phyloP scores from a whole-genome alignment of 1,139 yeast genomes.

The Hansenula lynferdii region DNA sequence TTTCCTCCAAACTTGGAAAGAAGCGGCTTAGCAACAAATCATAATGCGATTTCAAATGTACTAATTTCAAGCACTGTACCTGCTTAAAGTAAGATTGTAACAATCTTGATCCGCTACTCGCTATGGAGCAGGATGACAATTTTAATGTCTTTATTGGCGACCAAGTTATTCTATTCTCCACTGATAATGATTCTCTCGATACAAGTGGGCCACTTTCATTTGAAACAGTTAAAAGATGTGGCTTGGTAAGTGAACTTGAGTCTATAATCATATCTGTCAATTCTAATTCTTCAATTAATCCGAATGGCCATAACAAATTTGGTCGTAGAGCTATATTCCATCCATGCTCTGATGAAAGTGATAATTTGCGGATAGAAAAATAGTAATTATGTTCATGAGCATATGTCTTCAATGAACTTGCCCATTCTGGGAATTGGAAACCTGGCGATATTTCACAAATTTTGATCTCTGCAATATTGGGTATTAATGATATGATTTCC shows the following conservation, averaged over 20 bases:
- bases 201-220: constrained; percentile 18
- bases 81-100: constrained; percentile 32
- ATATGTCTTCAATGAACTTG: constrained; percentile 20
- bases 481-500: constrained; percentile 32
- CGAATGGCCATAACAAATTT: constrained; percentile 36
- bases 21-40: constrained; percentile 49
- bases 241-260: constrained; percentile 30
- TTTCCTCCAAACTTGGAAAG: constrained; percentile 30
- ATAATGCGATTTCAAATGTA: constrained; percentile 33
- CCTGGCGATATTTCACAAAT: constrained; percentile 46
- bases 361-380: constrained; percentile 14
- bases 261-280: constrained; percentile 47
- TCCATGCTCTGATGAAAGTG: constrained; percentile 39
- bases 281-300: constrained; percentile 37
- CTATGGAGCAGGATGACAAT: constrained; percentile 28
- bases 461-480: constrained; percentile 28
- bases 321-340: constrained; percentile 46
- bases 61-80: constrained; percentile 33
- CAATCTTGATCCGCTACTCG: constrained; percentile 29
- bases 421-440: constrained; percentile 42
- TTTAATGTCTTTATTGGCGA: constrained; percentile 27
- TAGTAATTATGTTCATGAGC: constrained; percentile 23
- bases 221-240: constrained; percentile 19
- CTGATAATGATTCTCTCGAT: constrained; percentile 13
- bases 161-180: constrained; percentile 16